A percentile compares a stretch with the other conserved stretches of the same genome.
Evolutionary conservation across 768 basidiomycete species (phyloP).

Genomic region (Panus rudis): DNA sequence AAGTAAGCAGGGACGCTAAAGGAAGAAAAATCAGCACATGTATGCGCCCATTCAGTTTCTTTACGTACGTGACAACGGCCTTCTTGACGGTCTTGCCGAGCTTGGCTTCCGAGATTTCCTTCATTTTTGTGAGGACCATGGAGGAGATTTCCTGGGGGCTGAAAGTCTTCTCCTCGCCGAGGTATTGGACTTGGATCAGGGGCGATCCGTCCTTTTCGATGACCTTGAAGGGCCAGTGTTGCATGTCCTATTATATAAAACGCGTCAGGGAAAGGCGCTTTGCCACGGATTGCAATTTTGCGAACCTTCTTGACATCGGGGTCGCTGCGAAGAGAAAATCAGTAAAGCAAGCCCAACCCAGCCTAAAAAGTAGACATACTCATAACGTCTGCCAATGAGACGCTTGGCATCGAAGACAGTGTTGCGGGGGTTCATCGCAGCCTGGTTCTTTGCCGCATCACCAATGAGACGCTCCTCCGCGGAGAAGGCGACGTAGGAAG

Average conservation of each 20-base stretch:
- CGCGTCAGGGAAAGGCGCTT: conserved; percentile 3
- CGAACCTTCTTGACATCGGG: conserved; percentile 86
- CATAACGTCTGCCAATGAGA: conserved; percentile 94
- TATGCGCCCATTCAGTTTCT: too few species aligned
- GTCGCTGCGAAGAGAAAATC: conserved; percentile 44
- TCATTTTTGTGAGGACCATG: conserved; percentile 99
- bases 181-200: conserved; percentile 92
- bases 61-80: conserved; percentile 86
- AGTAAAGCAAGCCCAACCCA: conserved; percentile 5
- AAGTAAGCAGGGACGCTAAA: conserved; percentile 94
- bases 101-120: conserved; percentile 99
- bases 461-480: conserved; percentile 95
- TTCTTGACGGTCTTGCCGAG: conserved; percentile 98
- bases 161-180: conserved; percentile 92
- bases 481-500: conserved; percentile 99
- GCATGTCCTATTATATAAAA: conserved; percentile 62
- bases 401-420: conserved; percentile 99
- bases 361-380: conserved; percentile 42
- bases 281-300: not conserved
- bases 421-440: conserved; percentile 99
- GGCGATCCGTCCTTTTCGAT: conserved; percentile 97
- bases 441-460: conserved; percentile 98
- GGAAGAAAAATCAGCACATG: not conserved
- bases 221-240: conserved; percentile 97
- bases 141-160: conserved; percentile 99